Percentiles rank a stretch among this genome's conserved stretches.
These are phyloP conservation scores for Aspergillus transmontanensis DNA, from an alignment of 2,329 filamentous ascomycete genomes.

Conservation along the genomic window DNA sequence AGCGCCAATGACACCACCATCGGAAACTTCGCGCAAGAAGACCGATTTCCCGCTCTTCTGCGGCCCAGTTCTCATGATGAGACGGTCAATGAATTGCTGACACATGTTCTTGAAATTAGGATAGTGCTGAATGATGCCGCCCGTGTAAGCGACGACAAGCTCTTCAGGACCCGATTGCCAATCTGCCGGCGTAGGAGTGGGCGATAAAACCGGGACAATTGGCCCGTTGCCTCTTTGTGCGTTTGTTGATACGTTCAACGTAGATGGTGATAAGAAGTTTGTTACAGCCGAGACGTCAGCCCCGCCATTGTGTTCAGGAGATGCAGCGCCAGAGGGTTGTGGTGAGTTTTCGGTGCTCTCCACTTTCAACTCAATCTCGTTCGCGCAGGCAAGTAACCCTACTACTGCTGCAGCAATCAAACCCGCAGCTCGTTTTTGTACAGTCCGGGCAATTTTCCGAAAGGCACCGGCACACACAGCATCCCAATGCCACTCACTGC, in stretches of 20 bases:
- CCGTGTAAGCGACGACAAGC: slow-evolving; percentile 76
- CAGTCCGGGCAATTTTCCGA: slow-evolving; percentile 68
- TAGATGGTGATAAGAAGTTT: slow-evolving; percentile 11
- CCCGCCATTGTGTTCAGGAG: slow-evolving; percentile 30
- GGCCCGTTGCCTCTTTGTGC: slow-evolving; percentile 23
- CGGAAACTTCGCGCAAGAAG: slow-evolving; percentile 54
- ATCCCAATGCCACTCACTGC: slow-evolving; percentile 63
- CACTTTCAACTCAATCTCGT: slow-evolving; percentile 59
- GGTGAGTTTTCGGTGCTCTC: slow-evolving; percentile 43
- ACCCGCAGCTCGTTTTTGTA: slow-evolving; percentile 72
- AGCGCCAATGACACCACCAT: slow-evolving; percentile 60
- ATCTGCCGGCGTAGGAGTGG: slow-evolving; percentile 36
- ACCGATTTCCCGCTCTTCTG: slow-evolving; percentile 52
- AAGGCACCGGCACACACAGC: slow-evolving; percentile 60
- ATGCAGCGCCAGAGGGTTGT: slow-evolving; percentile 27
- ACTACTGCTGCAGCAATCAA: slow-evolving; percentile 73
- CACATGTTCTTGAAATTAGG: slow-evolving; percentile 72
- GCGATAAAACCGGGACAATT: slow-evolving; percentile 41
- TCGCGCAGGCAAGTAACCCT: slow-evolving; percentile 68
- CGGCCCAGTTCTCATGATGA: slow-evolving; percentile 50
- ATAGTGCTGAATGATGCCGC: slow-evolving; percentile 78
- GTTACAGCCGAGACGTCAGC: slow-evolving; percentile 21
- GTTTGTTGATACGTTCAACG: slow-evolving; percentile 13
- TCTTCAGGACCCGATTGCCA: slow-evolving; percentile 56
- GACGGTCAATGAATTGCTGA: slow-evolving; percentile 66